Conservation (phyloP, 1,284 basidiomycete species). For the Malassezia arunalokei region DNA sequence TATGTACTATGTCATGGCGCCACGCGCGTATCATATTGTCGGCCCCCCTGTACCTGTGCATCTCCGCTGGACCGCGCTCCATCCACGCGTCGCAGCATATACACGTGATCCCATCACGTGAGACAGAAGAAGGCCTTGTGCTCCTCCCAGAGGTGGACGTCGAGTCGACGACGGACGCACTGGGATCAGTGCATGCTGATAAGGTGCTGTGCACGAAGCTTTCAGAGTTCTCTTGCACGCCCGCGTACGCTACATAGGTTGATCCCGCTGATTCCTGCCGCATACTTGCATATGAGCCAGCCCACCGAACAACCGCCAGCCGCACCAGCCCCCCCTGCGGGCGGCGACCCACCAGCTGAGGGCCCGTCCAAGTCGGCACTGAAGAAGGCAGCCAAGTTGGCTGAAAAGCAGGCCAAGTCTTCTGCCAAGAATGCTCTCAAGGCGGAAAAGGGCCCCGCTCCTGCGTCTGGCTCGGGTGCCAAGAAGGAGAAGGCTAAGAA, state of each 20-base stretch:
- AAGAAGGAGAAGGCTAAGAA: conserved; percentile 45
- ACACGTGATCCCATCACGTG: too few species aligned
- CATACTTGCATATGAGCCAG: conserved; percentile 7
- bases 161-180: not conserved
- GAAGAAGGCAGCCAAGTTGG: conserved; percentile 38
- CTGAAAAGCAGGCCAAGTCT: conserved; percentile 36
- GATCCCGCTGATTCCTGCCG: not conserved
- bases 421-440: conserved; percentile 39
- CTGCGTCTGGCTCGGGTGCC: conserved; percentile 18
- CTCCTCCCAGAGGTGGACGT: too few species aligned
- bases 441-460: conserved; percentile 21
- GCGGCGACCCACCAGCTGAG: not conserved
- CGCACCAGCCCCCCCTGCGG: not conserved
- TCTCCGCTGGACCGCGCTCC: too few species aligned
- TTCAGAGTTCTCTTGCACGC: conserved; percentile 3
- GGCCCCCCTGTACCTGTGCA: too few species aligned
- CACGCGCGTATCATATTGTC: too few species aligned
- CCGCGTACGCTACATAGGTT: not conserved
- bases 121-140: too few species aligned
- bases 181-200: conserved; percentile 9
- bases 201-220: conserved; percentile 8
- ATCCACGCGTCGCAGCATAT: too few species aligned
- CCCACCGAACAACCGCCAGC: not conserved
- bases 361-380: conserved; percentile 26
- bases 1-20: too few species aligned